phyloP scores from a whole-genome alignment of 768 basidiomycete genomes.

The Hebeloma cylindrosporum region DNA sequence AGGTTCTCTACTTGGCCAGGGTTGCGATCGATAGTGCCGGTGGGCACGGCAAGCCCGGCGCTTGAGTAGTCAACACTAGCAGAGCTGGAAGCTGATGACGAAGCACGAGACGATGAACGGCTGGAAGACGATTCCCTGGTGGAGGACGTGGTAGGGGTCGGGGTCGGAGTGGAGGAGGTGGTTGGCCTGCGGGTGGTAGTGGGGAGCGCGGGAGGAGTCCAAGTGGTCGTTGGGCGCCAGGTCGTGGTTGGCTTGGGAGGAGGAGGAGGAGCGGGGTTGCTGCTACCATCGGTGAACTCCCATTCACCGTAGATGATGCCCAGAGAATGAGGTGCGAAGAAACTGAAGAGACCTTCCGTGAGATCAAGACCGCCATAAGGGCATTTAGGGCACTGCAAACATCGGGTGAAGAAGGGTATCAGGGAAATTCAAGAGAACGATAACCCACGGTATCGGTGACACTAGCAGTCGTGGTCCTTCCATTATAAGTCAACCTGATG shows the following conservation, averaged over 20 bases:
- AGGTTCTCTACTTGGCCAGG: slow-evolving; percentile 17
- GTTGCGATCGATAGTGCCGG: slow-evolving; percentile 25
- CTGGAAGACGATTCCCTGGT: slow-evolving; percentile 28
- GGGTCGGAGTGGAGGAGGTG: slow-evolving; percentile 16
- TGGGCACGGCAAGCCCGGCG: slow-evolving; percentile 30
- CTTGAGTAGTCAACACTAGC: slow-evolving; percentile 19
- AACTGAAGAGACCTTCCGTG: slow-evolving; percentile 61
- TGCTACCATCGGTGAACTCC: slow-evolving; percentile 45
- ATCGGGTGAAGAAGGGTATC: slow-evolving; percentile 2
- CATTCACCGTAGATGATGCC: slow-evolving; percentile 67
- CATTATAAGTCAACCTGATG: slow-evolving; percentile 61
- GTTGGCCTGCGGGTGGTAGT: slow-evolving; percentile 14
- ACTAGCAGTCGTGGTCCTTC: slow-evolving; percentile 55
- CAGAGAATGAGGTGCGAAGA: slow-evolving; percentile 45
- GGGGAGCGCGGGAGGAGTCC: slow-evolving; percentile 6
- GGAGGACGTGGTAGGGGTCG: slow-evolving; percentile 9
- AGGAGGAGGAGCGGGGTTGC: slow-evolving; percentile 5
- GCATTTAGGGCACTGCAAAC: slow-evolving; percentile 63
- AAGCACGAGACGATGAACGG: slow-evolving; percentile 19
- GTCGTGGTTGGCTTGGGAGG: slow-evolving; percentile 6
- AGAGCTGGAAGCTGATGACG: slow-evolving; percentile 25
- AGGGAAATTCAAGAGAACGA: not conserved
- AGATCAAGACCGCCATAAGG: slow-evolving; percentile 68
- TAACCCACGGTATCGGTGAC: slow-evolving; percentile 62
- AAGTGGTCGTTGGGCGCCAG: slow-evolving; percentile 4